Evolutionary conservation across 2,329 filamentous ascomycete species (phyloP), one percentile per base, ranked within the genome.

Genomic region (Botrytis sinoallii): DNA sequence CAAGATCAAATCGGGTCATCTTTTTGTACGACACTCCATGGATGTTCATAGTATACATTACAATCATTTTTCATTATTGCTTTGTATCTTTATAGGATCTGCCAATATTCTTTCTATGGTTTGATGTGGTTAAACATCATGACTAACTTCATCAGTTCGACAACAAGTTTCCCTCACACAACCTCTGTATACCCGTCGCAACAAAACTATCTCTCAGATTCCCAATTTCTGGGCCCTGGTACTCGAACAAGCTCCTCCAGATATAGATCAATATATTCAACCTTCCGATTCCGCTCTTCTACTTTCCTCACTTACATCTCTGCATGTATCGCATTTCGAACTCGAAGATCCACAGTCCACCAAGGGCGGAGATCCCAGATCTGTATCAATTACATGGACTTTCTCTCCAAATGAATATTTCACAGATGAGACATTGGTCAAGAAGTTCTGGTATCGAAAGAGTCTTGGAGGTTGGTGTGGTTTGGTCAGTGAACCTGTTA

Each of bases 151-250:
- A 42, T 22, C 66, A 95, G 93, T 94, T 80, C 91, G 92, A 80
- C 87, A 92, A 80, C 91, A 95, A 82, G 88, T 91, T 78, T 84
- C 87, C 77, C 86, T 94, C 78, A 88, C 89, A 79, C 85, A 86
- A 75, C 87, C 91, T 63, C 88, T 97, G 75, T 97, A 94, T 85
- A 86, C 88, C 79, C 93, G 92, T 84, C 93, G 95, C 81, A 86
- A 89, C 77, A 87, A 89, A 78, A 84, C 94, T 76, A 85, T 96
- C 77, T 83, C 88, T 76, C 86, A 91, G 80, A 95, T 98, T 81
- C 89, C 90, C 78, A 90, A 93, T 85, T 99, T 98, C 89, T 98
- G 96, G 96, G 87, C 93, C n/a, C 89, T 97, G 74, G 95, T 98
- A 73, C 88, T 98, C 82, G 93, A 97, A 85, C 92, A 94, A 84